Percentiles rank a stretch among this genome's conserved stretches.
Conservation (phyloP, 495 filamentous ascomycete species). For the Rhypophila decipiens region DNA sequence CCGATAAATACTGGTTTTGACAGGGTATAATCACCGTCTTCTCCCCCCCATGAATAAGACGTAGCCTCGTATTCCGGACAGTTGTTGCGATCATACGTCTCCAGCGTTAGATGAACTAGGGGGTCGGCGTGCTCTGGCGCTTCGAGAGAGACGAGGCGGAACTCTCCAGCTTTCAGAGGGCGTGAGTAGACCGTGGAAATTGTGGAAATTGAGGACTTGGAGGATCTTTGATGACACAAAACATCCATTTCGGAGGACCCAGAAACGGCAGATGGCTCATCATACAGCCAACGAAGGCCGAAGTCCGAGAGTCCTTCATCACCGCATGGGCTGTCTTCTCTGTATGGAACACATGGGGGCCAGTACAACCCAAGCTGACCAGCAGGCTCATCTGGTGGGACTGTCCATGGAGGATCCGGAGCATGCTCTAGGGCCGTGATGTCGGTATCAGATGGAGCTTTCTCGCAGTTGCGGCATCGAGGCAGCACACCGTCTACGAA, state of each 20-base stretch:
- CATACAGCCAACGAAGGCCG: no score
- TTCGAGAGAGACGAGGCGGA: background rate
- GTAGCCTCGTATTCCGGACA: constrained; percentile 26
- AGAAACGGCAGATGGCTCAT: no score
- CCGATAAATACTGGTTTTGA: constrained; percentile 21
- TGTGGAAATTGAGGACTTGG: background rate
- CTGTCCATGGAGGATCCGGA: no score
- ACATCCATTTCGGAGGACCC: background rate
- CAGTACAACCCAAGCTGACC: constrained; percentile 7
- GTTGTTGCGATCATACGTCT: constrained; percentile 13
- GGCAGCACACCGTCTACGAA: no score
- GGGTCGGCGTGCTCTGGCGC: background rate
- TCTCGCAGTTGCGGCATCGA: no score
- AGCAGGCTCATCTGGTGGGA: constrained; percentile 1
- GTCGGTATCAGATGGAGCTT: no score
- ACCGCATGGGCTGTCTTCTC: no score
- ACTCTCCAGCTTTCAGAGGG: background rate
- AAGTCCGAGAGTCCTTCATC: background rate
- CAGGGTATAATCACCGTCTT: constrained; percentile 15
- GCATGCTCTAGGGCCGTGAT: no score
- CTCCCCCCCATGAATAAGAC: constrained; percentile 25
- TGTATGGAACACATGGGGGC: constrained; percentile 2
- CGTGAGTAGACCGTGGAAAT: background rate
- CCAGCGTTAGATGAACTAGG: constrained; percentile 19
- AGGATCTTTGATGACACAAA: background rate